These are phyloP conservation scores for Auricularia sp. DNA, from an alignment of 768 basidiomycete species.

Conservation along the genomic window DNA sequence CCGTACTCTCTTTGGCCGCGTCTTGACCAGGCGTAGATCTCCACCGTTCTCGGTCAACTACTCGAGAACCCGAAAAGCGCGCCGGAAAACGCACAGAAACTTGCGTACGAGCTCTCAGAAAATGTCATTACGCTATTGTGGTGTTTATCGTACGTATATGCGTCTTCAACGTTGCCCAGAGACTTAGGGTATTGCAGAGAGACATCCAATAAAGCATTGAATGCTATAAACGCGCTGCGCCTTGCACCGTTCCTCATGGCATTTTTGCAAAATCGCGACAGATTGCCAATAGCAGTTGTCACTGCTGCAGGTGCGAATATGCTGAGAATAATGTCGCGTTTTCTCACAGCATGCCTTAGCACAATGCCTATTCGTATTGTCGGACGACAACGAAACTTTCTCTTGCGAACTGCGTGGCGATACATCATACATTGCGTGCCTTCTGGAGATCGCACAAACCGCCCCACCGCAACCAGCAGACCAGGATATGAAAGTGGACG, in stretches of 20 bases:
- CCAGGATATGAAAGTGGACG: constrained; percentile 33
- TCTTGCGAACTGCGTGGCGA: constrained; percentile 55
- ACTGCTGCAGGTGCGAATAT: constrained; percentile 61
- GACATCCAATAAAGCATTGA: constrained; percentile 86
- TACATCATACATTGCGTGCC: constrained; percentile 50
- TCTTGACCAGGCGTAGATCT: constrained; percentile 43
- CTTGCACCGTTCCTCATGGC: constrained; percentile 74
- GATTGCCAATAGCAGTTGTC: constrained; percentile 60
- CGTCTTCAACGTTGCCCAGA: not conserved
- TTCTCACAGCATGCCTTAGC: constrained; percentile 34
- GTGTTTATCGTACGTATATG: constrained; percentile 78
- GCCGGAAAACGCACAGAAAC: constrained; percentile 58
- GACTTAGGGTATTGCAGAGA: constrained; percentile 40
- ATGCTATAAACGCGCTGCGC: constrained; percentile 71
- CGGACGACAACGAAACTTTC: constrained; percentile 79
- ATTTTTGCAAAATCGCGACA: constrained; percentile 66
- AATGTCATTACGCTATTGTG: constrained; percentile 88
- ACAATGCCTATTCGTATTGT: constrained; percentile 86
- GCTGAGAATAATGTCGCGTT: not conserved
- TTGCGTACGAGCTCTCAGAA: constrained; percentile 82
- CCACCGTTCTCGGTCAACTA: constrained; percentile 57
- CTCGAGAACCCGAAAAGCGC: constrained; percentile 50
- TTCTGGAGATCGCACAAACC: constrained; percentile 50
- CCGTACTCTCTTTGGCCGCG: constrained; percentile 1
- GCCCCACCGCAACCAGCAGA: constrained; percentile 13